Evolutionary conservation across 2,329 filamentous ascomycete species (phyloP).

Genomic region (Fusarium armeniacum): DNA sequence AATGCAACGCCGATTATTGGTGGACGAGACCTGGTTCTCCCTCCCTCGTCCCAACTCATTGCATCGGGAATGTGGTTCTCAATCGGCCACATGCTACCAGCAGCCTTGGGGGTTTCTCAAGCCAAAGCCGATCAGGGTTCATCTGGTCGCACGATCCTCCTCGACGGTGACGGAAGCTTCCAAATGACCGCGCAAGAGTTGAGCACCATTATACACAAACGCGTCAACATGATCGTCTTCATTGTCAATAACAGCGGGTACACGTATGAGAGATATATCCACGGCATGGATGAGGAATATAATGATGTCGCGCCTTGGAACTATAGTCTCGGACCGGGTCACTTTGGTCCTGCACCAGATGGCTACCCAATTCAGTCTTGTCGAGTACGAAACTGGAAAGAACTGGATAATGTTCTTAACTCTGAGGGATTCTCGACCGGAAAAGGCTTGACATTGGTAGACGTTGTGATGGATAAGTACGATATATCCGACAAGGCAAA

Average conservation of each 20-base stretch:
- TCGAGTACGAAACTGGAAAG: neutral
- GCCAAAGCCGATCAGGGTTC: neutral
- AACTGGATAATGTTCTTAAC: neutral
- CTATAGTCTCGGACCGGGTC: slow-evolving; percentile 1
- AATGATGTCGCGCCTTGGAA: slow-evolving; percentile 27
- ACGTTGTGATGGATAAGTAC: slow-evolving; percentile 18
- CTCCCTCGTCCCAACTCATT: slow-evolving; percentile 1
- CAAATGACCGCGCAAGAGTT: slow-evolving; percentile 25
- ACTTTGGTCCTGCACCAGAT: neutral
- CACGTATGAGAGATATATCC: slow-evolving; percentile 20
- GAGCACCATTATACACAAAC: slow-evolving; percentile 21
- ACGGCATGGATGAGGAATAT: slow-evolving; percentile 16
- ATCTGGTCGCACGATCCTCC: slow-evolving; percentile 12
- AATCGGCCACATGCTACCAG: slow-evolving; percentile 22
- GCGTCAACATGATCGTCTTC: neutral
- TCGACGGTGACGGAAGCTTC: slow-evolving; percentile 22
- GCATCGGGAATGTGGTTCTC: slow-evolving; percentile 34
- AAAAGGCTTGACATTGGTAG: slow-evolving; percentile 12
- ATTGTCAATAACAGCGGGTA: slow-evolving; percentile 10
- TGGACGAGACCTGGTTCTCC: slow-evolving; percentile 9
- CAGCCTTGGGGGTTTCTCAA: slow-evolving; percentile 8
- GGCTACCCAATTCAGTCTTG: neutral
- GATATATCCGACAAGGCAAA: slow-evolving; percentile 18
- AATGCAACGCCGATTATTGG: slow-evolving; percentile 31
- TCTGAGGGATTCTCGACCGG: neutral